Conservation (phyloP, 495 filamentous ascomycete genomes). For the Daldinia grandis region DNA sequence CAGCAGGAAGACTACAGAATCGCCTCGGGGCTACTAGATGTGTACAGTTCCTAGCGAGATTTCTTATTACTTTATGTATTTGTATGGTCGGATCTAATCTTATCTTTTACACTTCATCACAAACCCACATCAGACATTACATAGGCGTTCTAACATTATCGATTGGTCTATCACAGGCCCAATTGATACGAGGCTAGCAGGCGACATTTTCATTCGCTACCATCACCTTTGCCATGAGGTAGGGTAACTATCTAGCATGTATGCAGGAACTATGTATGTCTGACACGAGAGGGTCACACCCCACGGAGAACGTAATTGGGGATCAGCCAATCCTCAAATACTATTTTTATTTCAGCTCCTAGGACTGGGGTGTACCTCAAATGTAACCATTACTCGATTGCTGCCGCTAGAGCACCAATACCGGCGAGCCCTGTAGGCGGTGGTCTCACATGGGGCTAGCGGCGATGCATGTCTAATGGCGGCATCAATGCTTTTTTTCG, state of each 20-base stretch:
- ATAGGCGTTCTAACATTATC: not conserved
- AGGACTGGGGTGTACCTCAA: not conserved
- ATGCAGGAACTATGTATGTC: constrained; percentile 21
- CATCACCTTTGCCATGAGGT: not conserved
- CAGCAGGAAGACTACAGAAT: constrained; percentile 13
- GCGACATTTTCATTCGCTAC: constrained; percentile 20
- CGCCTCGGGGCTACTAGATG: constrained; percentile 29
- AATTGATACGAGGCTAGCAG: constrained; percentile 10
- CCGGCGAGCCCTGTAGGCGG: not conserved
- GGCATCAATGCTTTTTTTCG: not conserved
- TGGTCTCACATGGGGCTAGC: not conserved
- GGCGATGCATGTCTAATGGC: not conserved
- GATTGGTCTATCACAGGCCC: not conserved
- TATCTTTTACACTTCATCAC: not conserved
- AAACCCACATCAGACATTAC: not conserved
- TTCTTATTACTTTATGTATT: not conserved
- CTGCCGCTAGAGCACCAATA: not conserved
- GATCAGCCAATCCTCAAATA: constrained; percentile 18
- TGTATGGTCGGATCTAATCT: not conserved
- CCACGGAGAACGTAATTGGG: constrained; percentile 7
- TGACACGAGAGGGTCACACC: constrained; percentile 5
- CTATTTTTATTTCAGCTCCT: not conserved
- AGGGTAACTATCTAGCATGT: not conserved
- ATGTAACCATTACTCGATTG: not conserved
- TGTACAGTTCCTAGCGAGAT: constrained; percentile 5